phyloP scores from a whole-genome alignment of 192 early-diverging fungal species.

The Umbelopsis ramanniana region DNA sequence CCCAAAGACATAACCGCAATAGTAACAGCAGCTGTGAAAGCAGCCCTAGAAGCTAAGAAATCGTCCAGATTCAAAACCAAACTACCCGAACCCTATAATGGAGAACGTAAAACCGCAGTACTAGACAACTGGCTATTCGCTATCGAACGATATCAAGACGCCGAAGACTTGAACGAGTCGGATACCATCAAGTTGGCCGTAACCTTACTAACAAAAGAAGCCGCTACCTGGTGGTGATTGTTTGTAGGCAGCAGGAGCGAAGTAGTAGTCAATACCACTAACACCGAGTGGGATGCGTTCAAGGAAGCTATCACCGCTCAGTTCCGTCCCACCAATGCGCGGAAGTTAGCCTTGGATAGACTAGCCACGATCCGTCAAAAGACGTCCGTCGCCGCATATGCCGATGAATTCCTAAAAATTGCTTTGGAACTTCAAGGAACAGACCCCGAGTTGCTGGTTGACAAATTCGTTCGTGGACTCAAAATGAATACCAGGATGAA shows the following conservation, averaged over 20 bases:
- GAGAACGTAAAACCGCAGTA: neutral
- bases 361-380: neutral
- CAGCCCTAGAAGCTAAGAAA: too few relatives aligned
- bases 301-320: neutral
- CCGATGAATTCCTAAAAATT: neutral
- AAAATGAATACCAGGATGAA: neutral
- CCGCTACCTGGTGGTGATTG: neutral
- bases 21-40: too few relatives aligned
- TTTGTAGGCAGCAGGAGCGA: neutral
- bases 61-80: neutral
- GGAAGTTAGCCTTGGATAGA: neutral
- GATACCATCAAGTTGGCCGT: neutral
- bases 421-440: neutral
- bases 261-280: neutral
- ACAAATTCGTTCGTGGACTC: neutral
- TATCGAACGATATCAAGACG: neutral
- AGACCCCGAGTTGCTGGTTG: neutral
- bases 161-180: neutral
- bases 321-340: neutral
- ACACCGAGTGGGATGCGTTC: neutral
- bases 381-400: neutral
- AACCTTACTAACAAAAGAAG: neutral
- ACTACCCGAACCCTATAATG: neutral
- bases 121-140: neutral
- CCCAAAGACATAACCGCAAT: too few relatives aligned